Evolutionary conservation across 2,329 filamentous ascomycete genomes (phyloP).

Genomic region (Camillea tinctor): DNA sequence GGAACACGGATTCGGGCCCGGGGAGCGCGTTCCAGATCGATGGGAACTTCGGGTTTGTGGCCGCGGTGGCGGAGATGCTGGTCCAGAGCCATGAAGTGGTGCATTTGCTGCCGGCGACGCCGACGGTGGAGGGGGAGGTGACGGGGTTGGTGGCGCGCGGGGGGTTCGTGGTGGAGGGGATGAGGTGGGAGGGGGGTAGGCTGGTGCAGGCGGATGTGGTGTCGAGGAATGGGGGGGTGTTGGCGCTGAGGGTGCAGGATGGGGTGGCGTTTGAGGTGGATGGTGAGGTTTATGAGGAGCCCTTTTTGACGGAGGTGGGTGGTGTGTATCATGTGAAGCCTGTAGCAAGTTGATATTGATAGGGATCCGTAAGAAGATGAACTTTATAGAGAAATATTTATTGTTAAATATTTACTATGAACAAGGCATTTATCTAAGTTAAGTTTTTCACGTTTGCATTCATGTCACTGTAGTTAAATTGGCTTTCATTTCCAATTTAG

Average conservation of each 20-base stretch:
- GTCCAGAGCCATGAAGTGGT: slow-evolving; percentile 7
- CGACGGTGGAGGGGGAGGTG: background rate
- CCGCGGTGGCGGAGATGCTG: slow-evolving; percentile 4
- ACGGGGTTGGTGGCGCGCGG: slow-evolving; percentile 2
- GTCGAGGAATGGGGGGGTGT: background rate
- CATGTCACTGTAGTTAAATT: no score
- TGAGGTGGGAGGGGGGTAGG: background rate
- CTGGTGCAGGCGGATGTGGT: background rate
- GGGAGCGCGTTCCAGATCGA: slow-evolving; percentile 5
- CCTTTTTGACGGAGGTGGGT: background rate
- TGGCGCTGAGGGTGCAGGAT: background rate
- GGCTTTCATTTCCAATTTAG: no score
- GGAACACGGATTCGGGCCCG: slow-evolving; percentile 17
- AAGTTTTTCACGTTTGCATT: no score
- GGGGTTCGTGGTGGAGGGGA: slow-evolving; percentile 1
- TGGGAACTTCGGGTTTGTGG: slow-evolving; percentile 4
- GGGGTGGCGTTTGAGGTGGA: background rate
- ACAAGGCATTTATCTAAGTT: no score
- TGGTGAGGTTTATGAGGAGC: background rate
- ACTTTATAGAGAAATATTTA: no score
- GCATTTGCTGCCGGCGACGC: background rate
- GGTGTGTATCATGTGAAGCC: background rate
- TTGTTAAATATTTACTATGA: no score
- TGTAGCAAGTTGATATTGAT: background rate
- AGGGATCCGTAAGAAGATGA: background rate